These are phyloP conservation scores for Cryptococcus maquisensis DNA, from an alignment of 1,284 basidiomycete genomes.

Conservation along the genomic window DNA sequence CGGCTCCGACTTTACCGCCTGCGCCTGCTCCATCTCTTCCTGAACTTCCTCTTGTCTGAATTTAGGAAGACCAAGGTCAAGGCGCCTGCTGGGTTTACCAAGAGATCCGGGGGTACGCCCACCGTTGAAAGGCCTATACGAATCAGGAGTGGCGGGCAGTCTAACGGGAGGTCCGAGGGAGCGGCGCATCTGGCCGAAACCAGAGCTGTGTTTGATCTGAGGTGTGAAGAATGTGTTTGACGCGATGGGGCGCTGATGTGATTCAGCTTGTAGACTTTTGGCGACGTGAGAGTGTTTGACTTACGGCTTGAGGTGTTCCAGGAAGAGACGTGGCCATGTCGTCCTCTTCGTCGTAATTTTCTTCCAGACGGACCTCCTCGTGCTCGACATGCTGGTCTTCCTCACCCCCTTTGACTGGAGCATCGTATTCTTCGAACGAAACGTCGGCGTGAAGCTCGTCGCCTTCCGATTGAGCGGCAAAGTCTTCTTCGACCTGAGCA, in stretches of 20 bases:
- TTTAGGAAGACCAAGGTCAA: slow-evolving; percentile 10
- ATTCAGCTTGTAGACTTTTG: background rate
- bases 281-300: background rate
- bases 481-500: slow-evolving; percentile 2
- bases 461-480: background rate
- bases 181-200: slow-evolving; percentile 14
- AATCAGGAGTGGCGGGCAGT: slow-evolving; percentile 14
- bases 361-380: slow-evolving; percentile 6
- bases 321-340: slow-evolving; percentile 11
- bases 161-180: slow-evolving; percentile 23
- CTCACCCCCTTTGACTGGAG: background rate
- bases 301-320: slow-evolving; percentile 18
- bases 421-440: slow-evolving; percentile 1
- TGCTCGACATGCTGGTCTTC: slow-evolving; percentile 6
- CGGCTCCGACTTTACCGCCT: background rate
- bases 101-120: slow-evolving; percentile 17
- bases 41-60: slow-evolving; percentile 6
- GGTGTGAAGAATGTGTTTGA: slow-evolving; percentile 34
- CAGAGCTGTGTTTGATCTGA: slow-evolving; percentile 13
- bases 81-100: slow-evolving; percentile 18
- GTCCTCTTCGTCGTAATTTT: slow-evolving; percentile 13
- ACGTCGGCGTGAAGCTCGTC: background rate
- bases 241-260: slow-evolving; percentile 10
- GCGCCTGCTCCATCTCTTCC: background rate
- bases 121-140: background rate